Percentiles rank a stretch among this genome's conserved stretches.
Conservation (phyloP, 2,329 filamentous ascomycete species). For the Fonsecaea erecta region DNA sequence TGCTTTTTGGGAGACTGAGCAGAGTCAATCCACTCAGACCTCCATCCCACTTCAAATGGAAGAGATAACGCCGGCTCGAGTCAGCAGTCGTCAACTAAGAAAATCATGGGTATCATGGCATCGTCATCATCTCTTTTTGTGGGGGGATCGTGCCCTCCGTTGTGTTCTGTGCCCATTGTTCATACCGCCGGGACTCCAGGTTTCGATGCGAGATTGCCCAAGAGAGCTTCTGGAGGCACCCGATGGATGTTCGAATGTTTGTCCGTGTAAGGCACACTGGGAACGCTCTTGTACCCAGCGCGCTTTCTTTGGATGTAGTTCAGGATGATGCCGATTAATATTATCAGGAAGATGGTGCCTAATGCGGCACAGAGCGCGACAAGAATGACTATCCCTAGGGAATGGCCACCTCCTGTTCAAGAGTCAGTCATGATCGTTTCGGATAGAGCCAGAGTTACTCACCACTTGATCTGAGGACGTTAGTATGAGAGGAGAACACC, state of each 20-base stretch:
- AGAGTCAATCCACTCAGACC: neutral
- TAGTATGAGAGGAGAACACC: conserved; percentile 80
- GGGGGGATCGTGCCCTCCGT: neutral
- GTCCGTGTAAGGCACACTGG: conserved; percentile 51
- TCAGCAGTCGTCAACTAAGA: conserved; percentile 5
- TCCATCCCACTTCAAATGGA: neutral
- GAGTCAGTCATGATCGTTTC: conserved; percentile 9
- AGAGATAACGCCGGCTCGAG: neutral
- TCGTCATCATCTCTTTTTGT: conserved; percentile 22
- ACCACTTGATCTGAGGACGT: conserved; percentile 72
- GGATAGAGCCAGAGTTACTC: conserved; percentile 45
- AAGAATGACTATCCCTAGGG: conserved; percentile 52
- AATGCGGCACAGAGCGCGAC: conserved; percentile 54
- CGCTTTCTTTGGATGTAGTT: conserved; percentile 54
- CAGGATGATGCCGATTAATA: conserved; percentile 52
- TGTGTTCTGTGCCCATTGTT: conserved; percentile 4
- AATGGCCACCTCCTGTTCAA: conserved; percentile 45
- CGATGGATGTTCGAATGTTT: conserved; percentile 52
- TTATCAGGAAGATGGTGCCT: conserved; percentile 54
- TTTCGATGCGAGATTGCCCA: conserved; percentile 38
- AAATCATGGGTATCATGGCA: conserved; percentile 34
- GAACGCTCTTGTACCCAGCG: conserved; percentile 53
- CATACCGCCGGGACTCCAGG: conserved; percentile 28
- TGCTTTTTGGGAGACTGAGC: neutral
- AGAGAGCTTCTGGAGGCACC: conserved; percentile 53